Percentiles rank a stretch among this genome's conserved stretches.
Evolutionary conservation across 1,139 yeast species (phyloP).

Genomic region (Pichia sp.): DNA sequence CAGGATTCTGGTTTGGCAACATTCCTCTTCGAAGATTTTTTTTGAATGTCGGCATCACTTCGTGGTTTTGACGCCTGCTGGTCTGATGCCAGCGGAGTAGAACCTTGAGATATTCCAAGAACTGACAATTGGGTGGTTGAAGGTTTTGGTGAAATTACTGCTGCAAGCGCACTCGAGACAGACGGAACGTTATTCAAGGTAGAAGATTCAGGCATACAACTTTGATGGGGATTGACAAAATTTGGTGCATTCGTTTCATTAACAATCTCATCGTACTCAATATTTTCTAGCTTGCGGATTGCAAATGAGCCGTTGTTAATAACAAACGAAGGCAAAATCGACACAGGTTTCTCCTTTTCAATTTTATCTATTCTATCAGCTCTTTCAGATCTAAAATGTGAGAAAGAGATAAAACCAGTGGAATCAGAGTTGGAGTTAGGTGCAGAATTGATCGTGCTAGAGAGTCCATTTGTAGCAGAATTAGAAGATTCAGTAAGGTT

Average conservation of each 20-base stretch:
- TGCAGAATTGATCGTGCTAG: neutral
- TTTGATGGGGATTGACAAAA: neutral
- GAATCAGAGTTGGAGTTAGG: neutral
- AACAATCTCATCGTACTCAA: conserved; percentile 25
- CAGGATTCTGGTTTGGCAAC: neutral
- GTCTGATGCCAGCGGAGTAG: neutral
- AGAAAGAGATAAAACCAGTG: conserved; percentile 10
- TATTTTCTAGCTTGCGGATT: conserved; percentile 25
- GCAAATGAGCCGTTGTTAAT: conserved; percentile 36
- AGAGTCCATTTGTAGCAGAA: neutral
- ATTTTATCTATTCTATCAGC: conserved; percentile 3
- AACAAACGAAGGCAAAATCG: conserved; percentile 25
- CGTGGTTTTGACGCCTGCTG: neutral
- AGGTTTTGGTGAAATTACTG: neutral
- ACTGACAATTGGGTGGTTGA: neutral
- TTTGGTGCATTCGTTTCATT: conserved; percentile 11
- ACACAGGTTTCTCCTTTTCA: neutral
- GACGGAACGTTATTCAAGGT: neutral
- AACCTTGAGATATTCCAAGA: neutral
- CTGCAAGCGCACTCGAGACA: neutral
- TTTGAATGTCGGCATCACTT: neutral
- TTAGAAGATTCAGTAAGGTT: neutral
- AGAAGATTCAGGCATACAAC: neutral
- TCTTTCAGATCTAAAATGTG: conserved; percentile 16
- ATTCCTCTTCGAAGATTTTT: neutral